Base-by-base conservation (phyloP, 1,139 yeast genomes). In the Yamadazyma oceani region DNA sequence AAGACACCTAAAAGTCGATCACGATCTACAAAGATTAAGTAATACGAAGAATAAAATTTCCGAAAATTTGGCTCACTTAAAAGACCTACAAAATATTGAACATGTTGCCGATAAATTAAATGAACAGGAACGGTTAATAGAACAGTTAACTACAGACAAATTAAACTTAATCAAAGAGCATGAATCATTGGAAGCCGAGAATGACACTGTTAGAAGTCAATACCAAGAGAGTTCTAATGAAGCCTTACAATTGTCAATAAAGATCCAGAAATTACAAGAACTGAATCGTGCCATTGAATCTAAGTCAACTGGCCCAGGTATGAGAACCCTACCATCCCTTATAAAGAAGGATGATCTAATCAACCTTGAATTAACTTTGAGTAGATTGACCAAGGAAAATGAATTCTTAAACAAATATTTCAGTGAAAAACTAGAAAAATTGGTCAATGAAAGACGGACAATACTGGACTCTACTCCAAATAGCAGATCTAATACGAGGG, bases 191-290 rank as follows among this genome's bases (percentile, higher is more conserved):
- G 49, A 51, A 5, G 47, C 46, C 3, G 69, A 62, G 35, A 68
- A 69, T 41, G 82, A 78, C 23, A 36, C 46, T 0, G 50, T 72
- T 7, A 61, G 88, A 41, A 46, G 46, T 2, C 53, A 67, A 32
- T 83, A 83, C 51, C 89, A 82, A 55, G 49, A 53, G 5, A 60
- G 62, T 22, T 80, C 87, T 0, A 60, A 79, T 0, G 60, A 58
- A 14, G 88, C 88, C 0, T 84, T 81, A 1, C 77, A 73, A 32
- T 50, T 65, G 24, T 69, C 84, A 0, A 52, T 56, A 0, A 47
- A 48, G 14, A 48, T 73, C 6, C 58, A 56, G n/a, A 38, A 48
- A 1, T 41, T 68, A 10, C 64, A 62, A 33, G 56, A 51, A 1
- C 50, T 51, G 9, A 60, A 64, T 30, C 54, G 48, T 0, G 46